Conservation (phyloP, 768 basidiomycete genomes). For the Hygrophoropsis aurantiaca region DNA sequence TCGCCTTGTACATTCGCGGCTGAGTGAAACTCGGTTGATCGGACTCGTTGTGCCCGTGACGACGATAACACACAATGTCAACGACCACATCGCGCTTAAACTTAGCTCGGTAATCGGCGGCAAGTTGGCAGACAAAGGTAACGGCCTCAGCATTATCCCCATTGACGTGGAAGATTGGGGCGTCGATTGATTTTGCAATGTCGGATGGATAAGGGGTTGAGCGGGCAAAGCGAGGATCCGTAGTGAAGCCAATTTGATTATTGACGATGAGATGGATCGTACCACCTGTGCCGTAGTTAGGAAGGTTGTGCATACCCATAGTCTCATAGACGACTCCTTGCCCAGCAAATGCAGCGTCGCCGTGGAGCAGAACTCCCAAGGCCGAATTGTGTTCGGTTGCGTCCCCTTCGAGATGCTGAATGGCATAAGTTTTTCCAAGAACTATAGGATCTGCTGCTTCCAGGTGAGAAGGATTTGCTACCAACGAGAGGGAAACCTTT, state of each 20-base stretch:
- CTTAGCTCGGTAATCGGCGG: conserved; percentile 91
- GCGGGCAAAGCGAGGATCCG: conserved; percentile 89
- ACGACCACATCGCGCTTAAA: conserved; percentile 96
- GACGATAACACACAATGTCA: conserved; percentile 95
- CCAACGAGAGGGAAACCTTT: conserved; percentile 89
- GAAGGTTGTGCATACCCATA: conserved; percentile 90
- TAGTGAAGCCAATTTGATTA: conserved; percentile 97
- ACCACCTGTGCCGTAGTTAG: conserved; percentile 91
- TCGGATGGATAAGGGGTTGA: conserved; percentile 95
- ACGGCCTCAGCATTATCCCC: conserved; percentile 95
- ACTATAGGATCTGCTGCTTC: conserved; percentile 94
- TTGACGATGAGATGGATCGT: conserved; percentile 95
- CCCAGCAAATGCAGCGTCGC: conserved; percentile 93
- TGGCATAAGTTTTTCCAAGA: conserved; percentile 87
- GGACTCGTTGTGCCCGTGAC: conserved; percentile 96
- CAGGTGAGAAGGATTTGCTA: conserved; percentile 93
- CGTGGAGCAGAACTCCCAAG: conserved; percentile 92
- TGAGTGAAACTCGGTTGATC: conserved; percentile 96
- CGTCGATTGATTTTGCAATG: conserved; percentile 92
- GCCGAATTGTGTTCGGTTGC: conserved; percentile 74
- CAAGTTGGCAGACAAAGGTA: conserved; percentile 92
- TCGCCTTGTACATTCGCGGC: conserved; percentile 93
- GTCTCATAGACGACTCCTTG: conserved; percentile 98
- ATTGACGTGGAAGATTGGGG: conserved; percentile 97
- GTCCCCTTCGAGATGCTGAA: conserved; percentile 89